phyloP scores from a whole-genome alignment of 345 rosid genomes.

The Mercurialis annua region DNA sequence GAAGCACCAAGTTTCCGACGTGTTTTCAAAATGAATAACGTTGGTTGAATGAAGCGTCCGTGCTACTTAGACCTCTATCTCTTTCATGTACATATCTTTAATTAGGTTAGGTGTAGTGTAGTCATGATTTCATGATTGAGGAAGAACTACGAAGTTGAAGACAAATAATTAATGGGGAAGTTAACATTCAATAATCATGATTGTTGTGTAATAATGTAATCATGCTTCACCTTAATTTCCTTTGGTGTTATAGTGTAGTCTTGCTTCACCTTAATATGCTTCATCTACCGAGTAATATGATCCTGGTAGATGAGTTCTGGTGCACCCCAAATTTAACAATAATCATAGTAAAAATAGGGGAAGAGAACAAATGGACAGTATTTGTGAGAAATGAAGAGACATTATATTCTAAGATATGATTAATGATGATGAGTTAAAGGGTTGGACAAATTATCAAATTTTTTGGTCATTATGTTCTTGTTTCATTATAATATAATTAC shows the following conservation, averaged over 20 bases:
- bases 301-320: not conserved
- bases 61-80: not conserved
- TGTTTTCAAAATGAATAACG: no score
- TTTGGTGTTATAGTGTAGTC: no score
- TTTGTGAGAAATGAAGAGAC: not conserved
- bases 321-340: not conserved
- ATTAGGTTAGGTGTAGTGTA: not conserved
- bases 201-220: no score
- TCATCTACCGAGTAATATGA: no score
- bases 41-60: no score
- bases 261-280: no score
- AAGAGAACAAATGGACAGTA: not conserved
- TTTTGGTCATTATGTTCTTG: not conserved
- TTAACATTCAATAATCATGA: no score
- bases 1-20: no score
- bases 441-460: not conserved
- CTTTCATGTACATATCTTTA: not conserved
- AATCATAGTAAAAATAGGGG: not conserved
- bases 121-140: not conserved
- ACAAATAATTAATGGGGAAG: no score
- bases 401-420: not conserved
- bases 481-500: not conserved
- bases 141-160: not conserved
- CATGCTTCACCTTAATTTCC: no score
- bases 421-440: not conserved